Conservation (phyloP, 768 basidiomycete genomes). For the Saitozyma podzolica region DNA sequence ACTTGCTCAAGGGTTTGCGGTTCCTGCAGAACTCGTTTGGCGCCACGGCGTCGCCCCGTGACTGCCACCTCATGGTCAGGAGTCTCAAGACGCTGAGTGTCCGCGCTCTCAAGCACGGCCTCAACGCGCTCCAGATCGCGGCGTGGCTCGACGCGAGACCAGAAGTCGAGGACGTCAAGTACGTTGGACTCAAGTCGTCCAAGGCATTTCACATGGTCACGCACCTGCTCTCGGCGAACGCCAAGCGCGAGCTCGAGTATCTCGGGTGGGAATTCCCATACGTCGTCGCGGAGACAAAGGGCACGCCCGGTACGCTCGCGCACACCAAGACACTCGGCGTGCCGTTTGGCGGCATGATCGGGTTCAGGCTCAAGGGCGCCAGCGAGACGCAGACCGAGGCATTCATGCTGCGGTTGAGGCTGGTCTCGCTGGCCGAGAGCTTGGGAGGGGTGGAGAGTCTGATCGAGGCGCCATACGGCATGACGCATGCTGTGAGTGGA, state of each 20-base stretch:
- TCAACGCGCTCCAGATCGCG: constrained; percentile 77
- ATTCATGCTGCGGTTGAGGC: constrained; percentile 65
- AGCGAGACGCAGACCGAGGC: constrained; percentile 59
- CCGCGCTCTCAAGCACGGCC: constrained; percentile 81
- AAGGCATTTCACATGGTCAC: constrained; percentile 68
- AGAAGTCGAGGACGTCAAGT: constrained; percentile 76
- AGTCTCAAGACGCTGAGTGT: constrained; percentile 88
- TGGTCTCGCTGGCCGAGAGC: constrained; percentile 83
- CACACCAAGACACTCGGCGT: constrained; percentile 58
- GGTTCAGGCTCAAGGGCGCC: constrained; percentile 63
- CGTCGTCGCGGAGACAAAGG: constrained; percentile 18
- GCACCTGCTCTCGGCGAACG: constrained; percentile 64
- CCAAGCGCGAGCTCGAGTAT: constrained; percentile 63
- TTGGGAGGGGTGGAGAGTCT: constrained; percentile 91
- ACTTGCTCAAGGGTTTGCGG: constrained; percentile 62
- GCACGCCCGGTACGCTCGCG: constrained; percentile 18
- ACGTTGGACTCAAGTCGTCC: constrained; percentile 75
- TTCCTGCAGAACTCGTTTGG: constrained; percentile 81
- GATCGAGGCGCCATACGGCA: constrained; percentile 78
- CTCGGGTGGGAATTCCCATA: constrained; percentile 50
- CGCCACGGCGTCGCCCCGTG: constrained; percentile 64
- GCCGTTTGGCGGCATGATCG: constrained; percentile 88
- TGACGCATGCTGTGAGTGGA: constrained; percentile 71
- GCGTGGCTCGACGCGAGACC: constrained; percentile 59
- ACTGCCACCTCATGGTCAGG: constrained; percentile 85